Conservation (phyloP, 441 rosid genomes). For the Gossypium lobatum region DNA sequence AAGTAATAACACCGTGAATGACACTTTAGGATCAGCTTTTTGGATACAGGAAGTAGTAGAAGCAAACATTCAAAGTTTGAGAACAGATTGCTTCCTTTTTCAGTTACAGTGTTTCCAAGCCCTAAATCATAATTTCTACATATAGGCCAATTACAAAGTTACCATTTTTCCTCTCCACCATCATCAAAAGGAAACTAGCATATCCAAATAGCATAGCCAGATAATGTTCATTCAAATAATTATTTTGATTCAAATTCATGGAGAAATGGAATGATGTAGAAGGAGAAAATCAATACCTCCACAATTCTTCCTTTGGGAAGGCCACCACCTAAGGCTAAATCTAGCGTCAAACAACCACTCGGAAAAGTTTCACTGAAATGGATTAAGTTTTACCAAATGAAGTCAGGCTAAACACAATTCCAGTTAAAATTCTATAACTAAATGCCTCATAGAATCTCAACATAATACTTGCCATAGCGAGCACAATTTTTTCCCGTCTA, state of each 20-base stretch:
- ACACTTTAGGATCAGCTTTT: neutral
- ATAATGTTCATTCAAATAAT: neutral
- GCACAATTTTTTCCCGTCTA: neutral
- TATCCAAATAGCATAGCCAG: neutral
- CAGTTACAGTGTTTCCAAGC: neutral
- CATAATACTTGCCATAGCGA: constrained; percentile 1
- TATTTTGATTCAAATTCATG: constrained; percentile 2
- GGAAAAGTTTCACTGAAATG: constrained; percentile 78
- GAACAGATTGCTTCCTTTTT: neutral
- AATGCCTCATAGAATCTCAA: neutral
- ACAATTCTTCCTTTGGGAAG: constrained; percentile 91
- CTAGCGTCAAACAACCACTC: constrained; percentile 84
- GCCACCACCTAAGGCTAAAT: constrained; percentile 96
- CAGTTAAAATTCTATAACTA: neutral
- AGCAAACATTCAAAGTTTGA: neutral
- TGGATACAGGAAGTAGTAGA: neutral
- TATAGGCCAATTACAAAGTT: neutral
- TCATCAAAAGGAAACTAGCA: neutral
- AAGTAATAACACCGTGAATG: neutral
- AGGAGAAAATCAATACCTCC: constrained; percentile 45
- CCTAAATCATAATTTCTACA: neutral
- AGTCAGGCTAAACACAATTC: neutral
- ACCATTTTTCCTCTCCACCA: neutral
- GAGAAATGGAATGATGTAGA: neutral
- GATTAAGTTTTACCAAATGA: constrained; percentile 14